Evolutionary conservation across 2,329 filamentous ascomycete species (phyloP).

Genomic region (Cercospora canescens): DNA sequence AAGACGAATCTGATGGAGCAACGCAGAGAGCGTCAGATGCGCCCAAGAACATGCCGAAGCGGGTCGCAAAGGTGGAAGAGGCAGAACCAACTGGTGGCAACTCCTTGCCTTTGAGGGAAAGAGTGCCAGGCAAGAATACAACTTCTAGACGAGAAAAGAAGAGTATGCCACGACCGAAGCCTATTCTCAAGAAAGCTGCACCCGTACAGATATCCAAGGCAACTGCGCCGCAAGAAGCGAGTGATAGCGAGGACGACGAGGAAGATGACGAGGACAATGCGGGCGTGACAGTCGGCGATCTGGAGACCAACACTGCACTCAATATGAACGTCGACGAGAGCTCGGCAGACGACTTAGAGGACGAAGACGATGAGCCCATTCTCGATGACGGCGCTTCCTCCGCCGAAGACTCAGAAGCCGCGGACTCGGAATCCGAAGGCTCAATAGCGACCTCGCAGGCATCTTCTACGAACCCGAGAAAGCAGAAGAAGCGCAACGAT

Average conservation of each 20-base stretch:
- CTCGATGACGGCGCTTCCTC: constrained; percentile 11
- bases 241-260: constrained; percentile 15
- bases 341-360: constrained; percentile 35
- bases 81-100: constrained; percentile 5
- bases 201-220: constrained; percentile 10
- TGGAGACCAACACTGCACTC: constrained; percentile 24
- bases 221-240: constrained; percentile 4
- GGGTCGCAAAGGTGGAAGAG: constrained; percentile 13
- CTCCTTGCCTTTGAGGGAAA: constrained; percentile 8
- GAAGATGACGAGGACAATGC: constrained; percentile 18
- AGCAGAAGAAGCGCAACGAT: constrained; percentile 84
- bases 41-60: constrained; percentile 23
- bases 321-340: constrained; percentile 22
- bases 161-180: constrained; percentile 17
- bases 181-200: constrained; percentile 23
- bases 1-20: constrained; percentile 48
- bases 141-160: constrained; percentile 13
- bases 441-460: constrained; percentile 31
- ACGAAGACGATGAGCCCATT: constrained; percentile 44
- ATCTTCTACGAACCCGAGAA: constrained; percentile 19
- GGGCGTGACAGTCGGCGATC: constrained; percentile 15
- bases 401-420: constrained; percentile 20
- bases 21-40: constrained; percentile 29
- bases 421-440: constrained; percentile 34
- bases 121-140: constrained; percentile 17